Evolutionary conservation across 148 eudicot genomes (phyloP).

Genomic region (Fallopia convolvulus): DNA sequence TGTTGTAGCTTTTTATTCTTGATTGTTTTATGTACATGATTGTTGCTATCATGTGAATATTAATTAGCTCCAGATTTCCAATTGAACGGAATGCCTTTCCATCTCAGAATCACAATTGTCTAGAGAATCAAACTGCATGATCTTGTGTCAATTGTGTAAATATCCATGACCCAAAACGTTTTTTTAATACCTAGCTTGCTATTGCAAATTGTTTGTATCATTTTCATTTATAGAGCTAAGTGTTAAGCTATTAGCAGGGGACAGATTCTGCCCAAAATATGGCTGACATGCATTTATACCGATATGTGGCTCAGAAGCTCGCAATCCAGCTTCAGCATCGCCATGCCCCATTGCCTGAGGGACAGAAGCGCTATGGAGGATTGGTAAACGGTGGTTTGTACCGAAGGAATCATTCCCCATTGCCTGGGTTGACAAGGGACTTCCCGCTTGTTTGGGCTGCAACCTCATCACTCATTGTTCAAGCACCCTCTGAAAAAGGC

Average conservation of each 20-base stretch:
- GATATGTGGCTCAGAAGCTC: slow-evolving; percentile 38
- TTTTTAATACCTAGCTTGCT: background rate
- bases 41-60: too few species aligned
- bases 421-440: slow-evolving; percentile 24
- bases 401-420: slow-evolving; percentile 40
- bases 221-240: background rate
- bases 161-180: too few species aligned
- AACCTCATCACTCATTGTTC: slow-evolving; percentile 47
- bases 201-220: background rate
- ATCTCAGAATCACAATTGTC: too few species aligned
- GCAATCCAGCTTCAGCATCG: slow-evolving; percentile 35
- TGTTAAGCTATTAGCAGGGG: background rate
- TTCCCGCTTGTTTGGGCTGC: slow-evolving; percentile 19
- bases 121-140: too few species aligned
- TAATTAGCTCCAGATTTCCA: too few species aligned
- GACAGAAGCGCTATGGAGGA: slow-evolving; percentile 22
- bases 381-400: slow-evolving; percentile 33
- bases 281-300: slow-evolving; percentile 54
- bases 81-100: too few species aligned
- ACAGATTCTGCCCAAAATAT: slow-evolving; percentile 16
- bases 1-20: too few species aligned
- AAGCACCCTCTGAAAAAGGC: slow-evolving; percentile 70
- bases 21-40: too few species aligned
- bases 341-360: slow-evolving; percentile 36
- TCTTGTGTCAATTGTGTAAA: too few species aligned